Base-by-base conservation (phyloP, 441 rosid genomes). In the Cnidoscolus chayamansa region DNA sequence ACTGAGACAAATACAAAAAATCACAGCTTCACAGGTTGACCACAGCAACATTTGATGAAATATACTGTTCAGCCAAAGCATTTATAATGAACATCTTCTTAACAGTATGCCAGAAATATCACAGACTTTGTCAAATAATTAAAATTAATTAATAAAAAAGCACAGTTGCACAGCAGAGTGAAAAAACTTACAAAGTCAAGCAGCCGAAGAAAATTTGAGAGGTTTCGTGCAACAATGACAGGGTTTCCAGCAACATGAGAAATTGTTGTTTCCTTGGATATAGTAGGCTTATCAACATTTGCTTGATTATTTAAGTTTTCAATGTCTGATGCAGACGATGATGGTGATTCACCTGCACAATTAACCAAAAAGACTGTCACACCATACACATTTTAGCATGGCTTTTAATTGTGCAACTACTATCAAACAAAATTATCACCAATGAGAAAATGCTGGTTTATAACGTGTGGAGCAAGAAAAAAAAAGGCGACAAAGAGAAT, bases 301-400 rank as follows among this genome's bases (percentile, higher is more conserved):
- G 79, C 82, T 79, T 82, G 88, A 80, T 86, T 82, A 76, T 81
- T 83, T 73, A 89, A 80, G 82, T 86, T 90, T 77, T 94, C 99
- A 48, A 89, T 77, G 79, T 94, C 99, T 17, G 99, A 94, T 74
- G 92, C 89, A 37, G 97, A 92, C 31, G 99, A 92, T 45, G 98
- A 90, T 13, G 99, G 96, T 63, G 97, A 92, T 76, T 92, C 98
- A 74, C 97, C 98, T 94, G 83, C 65, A 65, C 68, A 81, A 81
- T 40, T 65, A 53, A 13, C 20, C 65, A 61, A 65, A 65, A 58
- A 50, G 16, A 59, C 54, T 25, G 63, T 25, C n/a, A 63, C 54
- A 63, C 9, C 63, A 43, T 2, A 16, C 35, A 60, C 7, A 51
- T 61, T 60, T 31, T 63, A 61, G 31, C 51, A 31, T 10, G 53